These are phyloP conservation scores for Yamadazyma epiphylla DNA, from an alignment of 1,139 yeast genomes.

Conservation along the genomic window DNA sequence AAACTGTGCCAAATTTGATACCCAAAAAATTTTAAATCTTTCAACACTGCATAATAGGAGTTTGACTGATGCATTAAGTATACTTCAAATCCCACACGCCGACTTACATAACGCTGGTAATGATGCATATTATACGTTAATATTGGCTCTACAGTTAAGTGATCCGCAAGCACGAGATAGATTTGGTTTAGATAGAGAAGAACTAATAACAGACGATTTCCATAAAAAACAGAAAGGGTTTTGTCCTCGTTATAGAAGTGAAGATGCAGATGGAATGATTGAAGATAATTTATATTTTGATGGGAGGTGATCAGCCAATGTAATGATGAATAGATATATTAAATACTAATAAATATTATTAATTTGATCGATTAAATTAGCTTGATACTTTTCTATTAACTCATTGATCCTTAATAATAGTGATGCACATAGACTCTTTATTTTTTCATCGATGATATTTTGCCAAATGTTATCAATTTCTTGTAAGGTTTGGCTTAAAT, in stretches of 20 bases:
- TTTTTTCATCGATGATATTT: constrained; percentile 37
- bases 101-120: constrained; percentile 80
- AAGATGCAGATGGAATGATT: constrained; percentile 2
- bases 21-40: constrained; percentile 30
- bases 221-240: constrained; percentile 4
- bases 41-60: constrained; percentile 40
- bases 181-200: constrained; percentile 22
- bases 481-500: constrained; percentile 28
- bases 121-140: constrained; percentile 68
- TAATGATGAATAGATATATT: too few species aligned
- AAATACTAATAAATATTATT: constrained; percentile 10
- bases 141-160: constrained; percentile 47
- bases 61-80: constrained; percentile 48
- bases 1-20: constrained; percentile 41
- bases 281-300: too few species aligned
- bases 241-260: constrained; percentile 2
- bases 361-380: constrained; percentile 10
- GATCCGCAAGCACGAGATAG: constrained; percentile 49
- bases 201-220: too few species aligned
- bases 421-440: constrained; percentile 50
- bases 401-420: constrained; percentile 26
- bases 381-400: constrained; percentile 14
- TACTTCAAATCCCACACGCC: constrained; percentile 56
- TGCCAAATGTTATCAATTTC: constrained; percentile 49
- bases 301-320: too few species aligned